Evolutionary conservation across 2,329 filamentous ascomycete genomes (phyloP), one percentile per base, ranked within the genome.

Genomic region (Beauveria asiatica): DNA sequence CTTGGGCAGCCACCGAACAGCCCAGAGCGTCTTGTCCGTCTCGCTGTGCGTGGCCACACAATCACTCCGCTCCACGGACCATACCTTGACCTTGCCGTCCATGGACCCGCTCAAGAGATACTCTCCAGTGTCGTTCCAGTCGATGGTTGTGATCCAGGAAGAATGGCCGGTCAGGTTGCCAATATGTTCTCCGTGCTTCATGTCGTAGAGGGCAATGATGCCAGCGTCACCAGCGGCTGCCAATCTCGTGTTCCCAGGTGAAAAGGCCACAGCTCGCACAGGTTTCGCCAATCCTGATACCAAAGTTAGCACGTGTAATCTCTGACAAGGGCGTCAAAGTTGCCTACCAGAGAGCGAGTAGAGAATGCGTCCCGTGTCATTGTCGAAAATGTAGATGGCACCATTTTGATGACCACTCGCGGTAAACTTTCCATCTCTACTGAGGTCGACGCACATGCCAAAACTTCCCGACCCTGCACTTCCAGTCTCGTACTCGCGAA

Each of bases 31-130:
- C 74, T 89, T 89, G 64, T 93, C 92, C 6, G 90, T 92, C 76
- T 97, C 92, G 61, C 88, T 92, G 71, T 96, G 91, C 10, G 94
- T 99, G 13, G 93, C 92, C 49, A 99, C 94, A 70, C 94, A 97
- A 5, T 81, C 80, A 60, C 85, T 83, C 39, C 86, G 83, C 67
- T 96, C 92, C 62, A 97, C 83, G 33, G 90, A 93, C 94, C 94
- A 99, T 33, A 97, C 89, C 74, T 96, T 97, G 62, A 89, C 90
- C 73, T 96, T 97, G 42, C 94, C 93, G 70, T 97, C 92, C 72
- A 95, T 91, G 1, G 89, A 86, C 52, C 91, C 90, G 69, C 89
- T 95, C 3, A 97, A 80, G 13, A 99, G 78, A 72, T 90, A 96
- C 74, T 97, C 93, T 52, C 94, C 94, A 5, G 89, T 95, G 69